Base-by-base conservation (phyloP, 352 stramenopile genomes). In the Phytopythium helicoides region DNA sequence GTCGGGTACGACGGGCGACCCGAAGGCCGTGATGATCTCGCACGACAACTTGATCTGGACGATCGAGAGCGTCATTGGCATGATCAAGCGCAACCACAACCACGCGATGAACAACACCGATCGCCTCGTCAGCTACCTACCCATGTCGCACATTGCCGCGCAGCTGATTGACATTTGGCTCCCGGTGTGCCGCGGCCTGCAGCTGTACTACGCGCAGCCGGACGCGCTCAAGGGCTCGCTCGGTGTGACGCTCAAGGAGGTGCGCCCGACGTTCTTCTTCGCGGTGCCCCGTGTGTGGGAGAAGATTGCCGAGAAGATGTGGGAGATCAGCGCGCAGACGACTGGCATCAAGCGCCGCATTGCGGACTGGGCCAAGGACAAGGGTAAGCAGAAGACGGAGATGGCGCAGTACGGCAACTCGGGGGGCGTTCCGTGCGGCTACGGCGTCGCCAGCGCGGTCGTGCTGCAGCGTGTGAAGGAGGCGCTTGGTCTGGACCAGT, bases 21-120 rank as follows among this genome's bases (percentile, higher is more conserved):
- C 95, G n/a, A 98, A 98, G 74, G 94, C 89, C 22, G 95, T 98
- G 23, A 98, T 98, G 94, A 92, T 98, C 54, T 97, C 86, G 42
- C 89, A 98, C 75, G 92, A 98, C 71, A 98, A 98, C 66, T 71
- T 98, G 12, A 81, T 81, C 6, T 96, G 83, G 85, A 96, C 83
- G 19, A 83, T 90, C 45, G 50, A 64, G 35, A 80, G 68, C 42
- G 77, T 94, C 52, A 51, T 86, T 3, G 58, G 47, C 28, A 82
- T 86, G 70, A 66, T 92, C 38, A 73, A 87, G 54, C 65, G 61
- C 36, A 76, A 82, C 54, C 81, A 82, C 47, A 68, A 70, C 46
- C 40, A 81, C 40, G 19, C 83, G 21, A 76, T 94, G 52, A 49
- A 65, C 64, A 87, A 86, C 58, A 55, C 55, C 6, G 74, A 96